Evolutionary conservation across 2,329 filamentous ascomycete genomes (phyloP), one percentile per base, ranked within the genome.

Genomic region (Tolypocladium endophyticum): DNA sequence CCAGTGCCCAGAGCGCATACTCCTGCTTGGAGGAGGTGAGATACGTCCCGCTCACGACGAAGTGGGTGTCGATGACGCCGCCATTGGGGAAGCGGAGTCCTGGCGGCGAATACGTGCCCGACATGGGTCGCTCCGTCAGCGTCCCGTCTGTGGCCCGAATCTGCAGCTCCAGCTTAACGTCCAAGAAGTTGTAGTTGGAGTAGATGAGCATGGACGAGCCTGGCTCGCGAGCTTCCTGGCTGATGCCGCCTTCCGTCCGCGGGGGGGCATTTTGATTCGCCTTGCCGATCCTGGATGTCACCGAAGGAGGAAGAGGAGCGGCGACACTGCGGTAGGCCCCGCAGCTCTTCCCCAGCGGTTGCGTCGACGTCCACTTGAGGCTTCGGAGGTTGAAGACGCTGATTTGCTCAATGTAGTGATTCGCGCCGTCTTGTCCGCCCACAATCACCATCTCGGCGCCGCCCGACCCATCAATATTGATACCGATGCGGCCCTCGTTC

Each of bases 351-450:
- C 92, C 92, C 54, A 97, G 80, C 1, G 87, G 81, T 64, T 90
- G 90, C 1, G 92, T 97, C 23, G 89, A 90, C 1, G 91, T 96
- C 94, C 94, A 99, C 74, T 94, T 96, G 61, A 97, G 77, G 71
- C 91, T 97, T 56, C 94, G 85, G 33, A 99, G 79, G 69, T 99
- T 99, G 79, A 99, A 99, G 3, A 99, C 91, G 71, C 92, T 97
- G 64, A 99, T 95, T 74, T 99, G 92, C 73, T 99, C 93, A 65
- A 99, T 99, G 70, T 99, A 99, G 72, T 96, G 92, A 72, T 99
- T 99, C n/a, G 88, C 88, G 58, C 90, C 94, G 70, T 99, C 94
- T 73, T 99, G 94, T 0, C 94, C 94, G 61, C 94, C 94, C 9
- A 97, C 92, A 18, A 99, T 88, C 7, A 99, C 84, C 93, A 99